phyloP scores from a whole-genome alignment of 2,329 filamentous ascomycete genomes.

The Fusarium pininemorale region DNA sequence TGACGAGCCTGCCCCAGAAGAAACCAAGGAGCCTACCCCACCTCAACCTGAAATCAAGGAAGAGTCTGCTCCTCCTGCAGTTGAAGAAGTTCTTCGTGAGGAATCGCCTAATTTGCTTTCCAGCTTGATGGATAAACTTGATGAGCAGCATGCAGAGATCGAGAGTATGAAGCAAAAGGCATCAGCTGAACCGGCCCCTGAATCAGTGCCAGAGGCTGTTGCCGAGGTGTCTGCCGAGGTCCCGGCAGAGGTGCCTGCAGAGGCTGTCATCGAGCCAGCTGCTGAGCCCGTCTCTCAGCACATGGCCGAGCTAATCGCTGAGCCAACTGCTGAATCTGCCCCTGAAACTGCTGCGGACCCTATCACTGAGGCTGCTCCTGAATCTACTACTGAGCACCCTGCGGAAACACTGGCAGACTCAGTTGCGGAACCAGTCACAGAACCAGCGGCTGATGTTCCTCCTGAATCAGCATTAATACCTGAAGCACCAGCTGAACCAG shows the following conservation, averaged over 20 bases:
- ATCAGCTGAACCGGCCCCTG: background rate
- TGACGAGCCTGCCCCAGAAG: slow-evolving; percentile 17
- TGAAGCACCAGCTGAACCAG: slow-evolving; percentile 2
- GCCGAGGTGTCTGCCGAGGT: background rate
- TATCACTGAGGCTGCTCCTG: background rate
- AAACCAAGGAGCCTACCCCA: slow-evolving; percentile 35
- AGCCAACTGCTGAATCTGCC: background rate
- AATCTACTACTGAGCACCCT: background rate
- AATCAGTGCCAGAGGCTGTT: slow-evolving; percentile 1
- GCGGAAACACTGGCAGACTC: background rate
- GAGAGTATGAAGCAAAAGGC: slow-evolving; percentile 1
- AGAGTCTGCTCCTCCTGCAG: slow-evolving; percentile 44
- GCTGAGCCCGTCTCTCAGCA: background rate
- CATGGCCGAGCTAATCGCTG: background rate
- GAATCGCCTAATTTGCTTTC: slow-evolving; percentile 52
- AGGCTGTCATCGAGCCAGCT: background rate
- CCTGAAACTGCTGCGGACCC: background rate
- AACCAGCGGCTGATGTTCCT: background rate
- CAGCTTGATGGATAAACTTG: slow-evolving; percentile 57
- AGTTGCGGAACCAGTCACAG: background rate
- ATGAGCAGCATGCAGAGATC: slow-evolving; percentile 47
- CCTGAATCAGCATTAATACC: slow-evolving; percentile 20
- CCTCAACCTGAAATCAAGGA: slow-evolving; percentile 13
- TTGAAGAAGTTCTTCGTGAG: slow-evolving; percentile 38
- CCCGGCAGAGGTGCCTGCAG: background rate